These are phyloP conservation scores for Corrigiola litoralis DNA, from an alignment of 179 eudicot species.

Conservation along the genomic window DNA sequence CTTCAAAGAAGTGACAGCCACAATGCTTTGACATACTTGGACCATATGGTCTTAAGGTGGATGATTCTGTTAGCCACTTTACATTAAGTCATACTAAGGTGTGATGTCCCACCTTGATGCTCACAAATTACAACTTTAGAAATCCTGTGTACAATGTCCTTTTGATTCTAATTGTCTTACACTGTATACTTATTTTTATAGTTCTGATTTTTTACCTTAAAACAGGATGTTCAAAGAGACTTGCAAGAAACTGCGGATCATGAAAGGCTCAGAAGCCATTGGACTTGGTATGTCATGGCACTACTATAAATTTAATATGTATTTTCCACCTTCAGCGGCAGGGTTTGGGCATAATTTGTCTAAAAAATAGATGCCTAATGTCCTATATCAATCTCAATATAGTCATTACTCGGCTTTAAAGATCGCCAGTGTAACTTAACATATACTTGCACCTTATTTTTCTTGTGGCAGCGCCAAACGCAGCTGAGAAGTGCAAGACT, in stretches of 20 bases:
- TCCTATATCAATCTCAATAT: too few species aligned
- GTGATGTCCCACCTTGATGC: not conserved
- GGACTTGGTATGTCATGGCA: conserved; percentile 41
- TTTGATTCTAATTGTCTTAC: not conserved
- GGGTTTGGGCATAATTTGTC: not conserved
- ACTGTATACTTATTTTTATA: not conserved
- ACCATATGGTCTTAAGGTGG: too few species aligned
- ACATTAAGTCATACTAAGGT: too few species aligned
- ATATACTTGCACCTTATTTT: not conserved
- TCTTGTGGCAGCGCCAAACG: conserved; percentile 24
- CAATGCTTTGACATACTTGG: too few species aligned
- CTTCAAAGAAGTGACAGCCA: too few species aligned
- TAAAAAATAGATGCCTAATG: too few species aligned
- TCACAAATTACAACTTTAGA: not conserved
- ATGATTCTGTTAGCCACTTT: too few species aligned
- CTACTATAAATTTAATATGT: not conserved
- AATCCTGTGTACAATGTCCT: not conserved
- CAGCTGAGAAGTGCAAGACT: conserved; percentile 18
- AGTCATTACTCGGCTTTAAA: too few species aligned
- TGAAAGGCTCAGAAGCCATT: conserved; percentile 72
- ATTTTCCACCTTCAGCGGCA: not conserved
- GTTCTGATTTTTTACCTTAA: not conserved
- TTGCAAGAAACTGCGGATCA: conserved; percentile 62
- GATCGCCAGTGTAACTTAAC: too few species aligned
- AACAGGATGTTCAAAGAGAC: conserved; percentile 58